Conservation (phyloP, 768 basidiomycete genomes). For the Tricholoma saponaceum region DNA sequence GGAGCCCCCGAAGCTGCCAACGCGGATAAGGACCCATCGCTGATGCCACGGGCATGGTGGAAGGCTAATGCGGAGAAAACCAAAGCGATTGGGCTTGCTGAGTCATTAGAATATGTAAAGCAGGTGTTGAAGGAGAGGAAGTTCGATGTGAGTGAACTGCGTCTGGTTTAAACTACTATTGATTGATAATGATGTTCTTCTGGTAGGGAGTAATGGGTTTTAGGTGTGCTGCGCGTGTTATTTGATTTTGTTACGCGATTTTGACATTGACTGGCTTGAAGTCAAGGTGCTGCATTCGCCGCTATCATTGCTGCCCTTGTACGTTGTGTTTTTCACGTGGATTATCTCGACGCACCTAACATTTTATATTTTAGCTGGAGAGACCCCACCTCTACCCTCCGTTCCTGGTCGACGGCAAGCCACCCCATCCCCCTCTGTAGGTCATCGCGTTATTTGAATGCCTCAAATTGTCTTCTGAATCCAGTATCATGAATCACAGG, state of each 20-base stretch:
- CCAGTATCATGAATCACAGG: conserved; percentile 26
- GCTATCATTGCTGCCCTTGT: conserved; percentile 69
- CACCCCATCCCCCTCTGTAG: conserved; percentile 75
- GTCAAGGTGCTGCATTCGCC: conserved; percentile 79
- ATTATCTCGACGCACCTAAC: background rate
- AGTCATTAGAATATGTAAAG: conserved; percentile 49
- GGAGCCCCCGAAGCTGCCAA: conserved; percentile 36
- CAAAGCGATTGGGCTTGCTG: conserved; percentile 50
- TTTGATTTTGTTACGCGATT: background rate
- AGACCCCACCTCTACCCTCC: conserved; percentile 42
- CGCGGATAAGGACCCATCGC: conserved; percentile 41
- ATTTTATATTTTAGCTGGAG: conserved; percentile 29
- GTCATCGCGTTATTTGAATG: conserved; percentile 15
- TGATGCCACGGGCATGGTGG: conserved; percentile 73
- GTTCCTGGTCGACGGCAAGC: conserved; percentile 59
- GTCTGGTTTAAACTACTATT: conserved; percentile 3
- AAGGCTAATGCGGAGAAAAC: conserved; percentile 48
- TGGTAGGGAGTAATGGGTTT: conserved; percentile 75
- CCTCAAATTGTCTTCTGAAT: background rate
- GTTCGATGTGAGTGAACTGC: conserved; percentile 55
- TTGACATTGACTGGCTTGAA: conserved; percentile 18
- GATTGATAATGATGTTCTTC: conserved; percentile 5
- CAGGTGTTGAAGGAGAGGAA: conserved; percentile 53
- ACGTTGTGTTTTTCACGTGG: conserved; percentile 18
- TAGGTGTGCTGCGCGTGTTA: conserved; percentile 39